Base-by-base conservation (phyloP, 176 grass and related monocot species). In the Rhynchospora tenuis region DNA sequence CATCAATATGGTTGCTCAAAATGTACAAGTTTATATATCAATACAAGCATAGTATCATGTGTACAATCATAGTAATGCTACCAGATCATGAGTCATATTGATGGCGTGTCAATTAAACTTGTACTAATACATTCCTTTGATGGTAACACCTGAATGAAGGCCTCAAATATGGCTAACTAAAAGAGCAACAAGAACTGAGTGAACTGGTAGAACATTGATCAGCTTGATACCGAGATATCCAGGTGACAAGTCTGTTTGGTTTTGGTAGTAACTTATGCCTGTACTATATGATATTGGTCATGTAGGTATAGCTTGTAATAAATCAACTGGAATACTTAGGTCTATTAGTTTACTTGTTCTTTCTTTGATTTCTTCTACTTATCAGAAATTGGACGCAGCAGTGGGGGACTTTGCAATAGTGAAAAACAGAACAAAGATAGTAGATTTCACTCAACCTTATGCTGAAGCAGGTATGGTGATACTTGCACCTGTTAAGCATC, bases 341-440 rank as follows among this genome's bases (percentile, higher is more conserved):
- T 27, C 12, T 75, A 75, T 15, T 74, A 15, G 8, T 75, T 24
- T 75, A 54, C 46, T 75, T 27, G 12, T 7, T 24, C 46, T 46
- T 22, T 0, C 14, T 44, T 48, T 6, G 43, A 23, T 19, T 13
- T n/a, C n/a, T n/a, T 64, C 19, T 68, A 31, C 15, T 81, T 20
- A 29, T 65, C 52, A 88, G 87, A 83, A 88, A 48, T 88, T 97
- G 73, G 94, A 97, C 71, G 94, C 90, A 81, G 94, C 86, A 73
- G 90, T 97, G 75, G 94, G 94, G 0, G 92, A 94, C 87, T 85
- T 97, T n/a, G 86, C 92, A 44, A 94, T 97, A 78, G 94, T 94
- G 83, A 89, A 69, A 88, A 94, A 97, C 17, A 88, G 92, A 83
- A 92, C 85, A 47, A 90, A 72, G 67, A 78, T 92, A 78, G 85